phyloP scores from a whole-genome alignment of 192 early-diverging fungal genomes.

The Coemansia interrupta region DNA sequence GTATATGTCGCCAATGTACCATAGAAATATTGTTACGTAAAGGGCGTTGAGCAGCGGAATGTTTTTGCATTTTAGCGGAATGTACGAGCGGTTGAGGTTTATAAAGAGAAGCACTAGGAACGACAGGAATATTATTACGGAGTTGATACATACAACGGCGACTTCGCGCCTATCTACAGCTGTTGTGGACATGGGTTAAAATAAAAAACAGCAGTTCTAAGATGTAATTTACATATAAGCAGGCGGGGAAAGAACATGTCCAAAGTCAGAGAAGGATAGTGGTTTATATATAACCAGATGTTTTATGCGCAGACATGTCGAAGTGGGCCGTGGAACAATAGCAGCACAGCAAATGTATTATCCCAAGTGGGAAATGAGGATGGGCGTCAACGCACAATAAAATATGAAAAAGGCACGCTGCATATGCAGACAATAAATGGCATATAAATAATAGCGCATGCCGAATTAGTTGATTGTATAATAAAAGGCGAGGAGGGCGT shows the following conservation, averaged over 20 bases:
- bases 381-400: not conserved
- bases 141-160: constrained; percentile 31
- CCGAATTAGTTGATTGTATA: not conserved
- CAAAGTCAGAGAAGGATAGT: not conserved
- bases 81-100: constrained; percentile 34
- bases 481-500: not conserved
- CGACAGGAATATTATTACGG: constrained; percentile 17
- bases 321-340: not conserved
- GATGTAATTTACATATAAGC: not conserved
- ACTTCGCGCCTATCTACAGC: constrained; percentile 23
- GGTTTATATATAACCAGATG: not conserved
- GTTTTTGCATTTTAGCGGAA: constrained; percentile 46
- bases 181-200: not conserved
- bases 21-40: constrained; percentile 21
- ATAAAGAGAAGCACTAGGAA: constrained; percentile 18
- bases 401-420: constrained; percentile 1
- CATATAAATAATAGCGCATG: not conserved
- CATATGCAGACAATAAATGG: not conserved
- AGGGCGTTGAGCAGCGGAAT: constrained; percentile 35
- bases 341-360: not conserved
- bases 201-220: not conserved
- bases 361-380: not conserved
- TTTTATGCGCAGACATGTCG: not conserved
- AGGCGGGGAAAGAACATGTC: not conserved
- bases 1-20: constrained; percentile 46